Base-by-base conservation (phyloP, 2,329 filamentous ascomycete species). In the Aureobasidium sp. region DNA sequence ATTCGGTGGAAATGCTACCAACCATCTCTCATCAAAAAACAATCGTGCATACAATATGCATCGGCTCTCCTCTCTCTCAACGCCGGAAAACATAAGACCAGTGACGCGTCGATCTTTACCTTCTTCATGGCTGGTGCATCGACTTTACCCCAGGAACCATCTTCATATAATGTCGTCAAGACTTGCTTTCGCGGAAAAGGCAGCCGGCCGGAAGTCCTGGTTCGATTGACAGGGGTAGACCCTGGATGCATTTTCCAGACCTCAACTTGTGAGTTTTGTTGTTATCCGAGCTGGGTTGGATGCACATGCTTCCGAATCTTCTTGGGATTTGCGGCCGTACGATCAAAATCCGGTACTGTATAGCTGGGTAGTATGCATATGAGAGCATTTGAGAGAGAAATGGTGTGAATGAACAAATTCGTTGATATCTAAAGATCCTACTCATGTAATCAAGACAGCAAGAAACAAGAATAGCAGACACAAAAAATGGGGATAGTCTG, bases 91-190 rank as follows among this genome's bases (percentile, higher is more conserved):
- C 1, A 16, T 5, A 27, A 32, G 13, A 37, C 3, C 5, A 9
- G 45, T 59, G 45, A 50, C 45, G 57, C 32, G 44, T 49, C 57
- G 57, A 59, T 59, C 45, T 59, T 59, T 27, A 13, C 42, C 42
- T 25, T 27, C 32, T 21, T 21, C 1, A 21, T 21, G 21, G 34
- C 32, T 49, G 14, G 25, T 45, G 14, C 37, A 10, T 36, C 3
- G 4, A 45, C 16, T 21, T 13, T 58, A 48, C 42, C 54, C 54
- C 54, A 48, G 54, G n/a, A 32, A 58, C 21, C 21, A 21, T 21
- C 21, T 21, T 21, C 21, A 21, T 21, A 48, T 47, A 9, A 58
- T 58, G 54, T 58, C 54, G 54, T 59, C 57, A 59, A 59, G 57
- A 59, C 57, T 42, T 59, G 45, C 44, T 45, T 14, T 41, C 21